A percentile compares a stretch with the other conserved stretches of the same genome.
These are phyloP conservation scores for Myrica gale DNA, from an alignment of 306 rosid genomes.

Conservation along the genomic window DNA sequence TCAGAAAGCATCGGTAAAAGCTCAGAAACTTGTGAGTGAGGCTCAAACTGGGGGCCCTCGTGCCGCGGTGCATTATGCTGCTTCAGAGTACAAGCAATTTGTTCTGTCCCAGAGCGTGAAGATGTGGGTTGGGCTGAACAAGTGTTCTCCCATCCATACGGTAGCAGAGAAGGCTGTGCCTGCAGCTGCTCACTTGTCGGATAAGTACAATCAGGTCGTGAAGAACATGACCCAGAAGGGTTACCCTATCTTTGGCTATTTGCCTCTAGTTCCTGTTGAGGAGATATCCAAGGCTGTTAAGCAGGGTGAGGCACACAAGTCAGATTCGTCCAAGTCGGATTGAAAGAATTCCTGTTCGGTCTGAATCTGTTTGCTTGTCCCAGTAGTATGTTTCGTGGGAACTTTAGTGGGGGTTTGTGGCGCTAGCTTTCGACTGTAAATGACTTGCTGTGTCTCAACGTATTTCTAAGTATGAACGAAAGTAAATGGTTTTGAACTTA, in stretches of 20 bases:
- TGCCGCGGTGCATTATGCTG: slow-evolving; percentile 52
- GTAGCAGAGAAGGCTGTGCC: slow-evolving; percentile 55
- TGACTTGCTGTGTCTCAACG: not conserved
- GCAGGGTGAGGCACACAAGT: slow-evolving; percentile 33
- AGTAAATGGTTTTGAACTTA: not conserved
- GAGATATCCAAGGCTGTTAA: slow-evolving; percentile 48
- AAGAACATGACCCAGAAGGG: slow-evolving; percentile 51
- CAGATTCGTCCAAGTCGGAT: slow-evolving; percentile 46
- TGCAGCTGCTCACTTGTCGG: slow-evolving; percentile 41
- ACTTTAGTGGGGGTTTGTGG: not conserved
- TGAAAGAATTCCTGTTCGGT: not conserved
- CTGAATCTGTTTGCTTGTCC: not conserved
- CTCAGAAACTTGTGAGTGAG: slow-evolving; percentile 39
- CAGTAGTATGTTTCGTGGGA: slow-evolving; percentile 4
- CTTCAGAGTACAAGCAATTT: slow-evolving; percentile 52
- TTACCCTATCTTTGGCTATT: slow-evolving; percentile 44
- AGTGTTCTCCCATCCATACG: slow-evolving; percentile 44
- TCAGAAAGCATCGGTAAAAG: slow-evolving; percentile 34
- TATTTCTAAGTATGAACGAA: not conserved
- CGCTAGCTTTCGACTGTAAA: slow-evolving; percentile 1
- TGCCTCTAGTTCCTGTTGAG: slow-evolving; percentile 69
- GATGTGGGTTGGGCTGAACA: slow-evolving; percentile 50
- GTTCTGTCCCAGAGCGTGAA: slow-evolving; percentile 44
- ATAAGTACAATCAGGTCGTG: slow-evolving; percentile 57
- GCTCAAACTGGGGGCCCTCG: slow-evolving; percentile 60